These are phyloP conservation scores for Beauveria australis DNA, from an alignment of 2,329 filamentous ascomycete species.

Conservation along the genomic window DNA sequence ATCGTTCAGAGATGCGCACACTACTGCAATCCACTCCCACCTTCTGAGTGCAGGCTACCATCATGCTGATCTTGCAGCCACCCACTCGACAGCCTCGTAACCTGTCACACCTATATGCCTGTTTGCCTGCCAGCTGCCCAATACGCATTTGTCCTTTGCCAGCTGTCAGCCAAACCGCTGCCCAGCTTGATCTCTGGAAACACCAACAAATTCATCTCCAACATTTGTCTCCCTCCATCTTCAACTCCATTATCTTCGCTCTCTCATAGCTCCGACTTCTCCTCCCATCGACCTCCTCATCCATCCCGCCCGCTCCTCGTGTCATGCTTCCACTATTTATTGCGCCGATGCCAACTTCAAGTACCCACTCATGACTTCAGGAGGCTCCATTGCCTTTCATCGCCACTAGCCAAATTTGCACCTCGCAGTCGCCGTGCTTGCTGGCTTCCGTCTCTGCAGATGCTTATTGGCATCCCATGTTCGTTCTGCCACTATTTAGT, in stretches of 20 bases:
- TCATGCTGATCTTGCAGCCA: neutral
- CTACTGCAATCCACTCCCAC: too few species aligned
- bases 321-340: neutral
- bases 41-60: neutral
- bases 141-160: neutral
- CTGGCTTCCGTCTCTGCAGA: neutral
- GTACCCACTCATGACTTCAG: neutral
- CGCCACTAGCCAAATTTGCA: neutral
- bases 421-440: neutral
- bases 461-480: slow-evolving; percentile 4
- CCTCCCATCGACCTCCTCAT: neutral
- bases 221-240: neutral
- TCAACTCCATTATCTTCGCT: neutral
- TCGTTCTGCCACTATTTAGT: neutral
- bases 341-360: neutral
- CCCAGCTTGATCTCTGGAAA: neutral
- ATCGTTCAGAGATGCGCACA: too few species aligned
- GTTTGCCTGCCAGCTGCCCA: neutral
- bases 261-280: neutral
- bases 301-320: neutral
- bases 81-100: too few species aligned
- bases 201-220: neutral
- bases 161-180: neutral
- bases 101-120: too few species aligned
- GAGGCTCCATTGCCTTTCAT: neutral